Percentiles rank a stretch among this genome's conserved stretches.
Evolutionary conservation across 2,329 filamentous ascomycete species (phyloP).

Genomic region (Paecilomyces sp.): DNA sequence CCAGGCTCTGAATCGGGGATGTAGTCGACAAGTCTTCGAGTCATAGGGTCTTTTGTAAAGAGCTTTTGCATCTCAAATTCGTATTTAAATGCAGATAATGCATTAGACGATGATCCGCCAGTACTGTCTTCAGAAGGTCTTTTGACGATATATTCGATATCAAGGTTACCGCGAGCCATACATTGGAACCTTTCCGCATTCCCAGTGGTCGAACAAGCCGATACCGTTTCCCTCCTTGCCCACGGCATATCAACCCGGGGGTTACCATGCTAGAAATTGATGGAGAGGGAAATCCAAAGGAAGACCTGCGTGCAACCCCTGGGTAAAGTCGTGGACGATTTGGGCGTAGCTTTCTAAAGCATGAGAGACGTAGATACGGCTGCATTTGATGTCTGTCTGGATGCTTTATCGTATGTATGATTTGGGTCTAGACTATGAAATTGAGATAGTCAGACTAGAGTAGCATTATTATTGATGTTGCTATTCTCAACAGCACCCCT

Average conservation of each 20-base stretch:
- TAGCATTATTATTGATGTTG: too few species aligned
- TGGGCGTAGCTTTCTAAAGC: too few species aligned
- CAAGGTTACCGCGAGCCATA: constrained; percentile 5
- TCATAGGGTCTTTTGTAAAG: constrained; percentile 8
- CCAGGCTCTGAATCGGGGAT: constrained; percentile 7
- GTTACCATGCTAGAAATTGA: constrained; percentile 4
- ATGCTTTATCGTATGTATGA: too few species aligned
- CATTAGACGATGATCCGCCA: not conserved
- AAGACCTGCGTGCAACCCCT: too few species aligned
- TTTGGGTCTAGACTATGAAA: too few species aligned
- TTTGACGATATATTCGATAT: constrained; percentile 8
- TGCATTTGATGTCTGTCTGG: too few species aligned
- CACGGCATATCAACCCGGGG: constrained; percentile 4
- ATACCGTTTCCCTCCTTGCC: constrained; percentile 6
- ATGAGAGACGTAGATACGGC: too few species aligned
- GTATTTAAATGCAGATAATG: constrained; percentile 7
- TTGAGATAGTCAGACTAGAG: too few species aligned
- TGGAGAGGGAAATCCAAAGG: not conserved
- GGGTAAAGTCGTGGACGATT: too few species aligned
- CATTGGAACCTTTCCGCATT: constrained; percentile 4
- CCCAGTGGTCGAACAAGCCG: constrained; percentile 8
- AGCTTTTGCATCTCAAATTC: constrained; percentile 10
- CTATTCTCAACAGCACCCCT: too few species aligned
- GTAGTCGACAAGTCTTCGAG: constrained; percentile 6
- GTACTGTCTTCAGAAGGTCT: constrained; percentile 3